These are phyloP conservation scores for Rachicladosporium sp. DNA, from an alignment of 2,329 filamentous ascomycete species.

Conservation along the genomic window DNA sequence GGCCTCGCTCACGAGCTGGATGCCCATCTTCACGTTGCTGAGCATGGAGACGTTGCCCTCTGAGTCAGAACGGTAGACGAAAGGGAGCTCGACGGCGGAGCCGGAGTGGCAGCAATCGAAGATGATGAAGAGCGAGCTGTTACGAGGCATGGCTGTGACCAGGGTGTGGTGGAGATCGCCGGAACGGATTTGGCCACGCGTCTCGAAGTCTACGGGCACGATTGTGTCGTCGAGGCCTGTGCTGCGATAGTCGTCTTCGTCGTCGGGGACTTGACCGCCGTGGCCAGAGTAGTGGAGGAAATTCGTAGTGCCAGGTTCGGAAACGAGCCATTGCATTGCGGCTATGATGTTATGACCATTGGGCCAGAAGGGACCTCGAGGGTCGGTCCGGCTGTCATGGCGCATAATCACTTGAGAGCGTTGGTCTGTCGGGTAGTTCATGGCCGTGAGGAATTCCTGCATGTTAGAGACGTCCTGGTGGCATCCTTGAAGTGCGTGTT, in stretches of 20 bases:
- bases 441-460: slow-evolving; percentile 32
- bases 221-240: slow-evolving; percentile 22
- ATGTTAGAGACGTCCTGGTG: slow-evolving; percentile 40
- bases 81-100: slow-evolving; percentile 47
- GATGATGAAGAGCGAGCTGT: slow-evolving; percentile 41
- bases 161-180: slow-evolving; percentile 40
- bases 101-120: slow-evolving; percentile 53
- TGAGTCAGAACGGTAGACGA: slow-evolving; percentile 43
- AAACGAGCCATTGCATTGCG: slow-evolving; percentile 47
- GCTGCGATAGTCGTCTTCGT: slow-evolving; percentile 23
- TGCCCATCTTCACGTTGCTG: slow-evolving; percentile 42
- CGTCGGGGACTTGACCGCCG: slow-evolving; percentile 40
- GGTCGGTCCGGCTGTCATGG: slow-evolving; percentile 24
- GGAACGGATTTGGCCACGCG: slow-evolving; percentile 42
- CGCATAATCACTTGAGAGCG: slow-evolving; percentile 34
- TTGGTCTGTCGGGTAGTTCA: slow-evolving; percentile 30
- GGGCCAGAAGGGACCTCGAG: slow-evolving; percentile 22
- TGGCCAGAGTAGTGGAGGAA: slow-evolving; percentile 51
- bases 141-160: slow-evolving; percentile 39
- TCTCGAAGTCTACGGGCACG: slow-evolving; percentile 25
- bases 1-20: slow-evolving; percentile 39
- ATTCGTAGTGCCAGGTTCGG: slow-evolving; percentile 37
- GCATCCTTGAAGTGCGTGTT: slow-evolving; percentile 36
- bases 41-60: slow-evolving; percentile 45
- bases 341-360: slow-evolving; percentile 28